Conservation (phyloP, 2,329 filamentous ascomycete species). For the Botrytis paeoniae region DNA sequence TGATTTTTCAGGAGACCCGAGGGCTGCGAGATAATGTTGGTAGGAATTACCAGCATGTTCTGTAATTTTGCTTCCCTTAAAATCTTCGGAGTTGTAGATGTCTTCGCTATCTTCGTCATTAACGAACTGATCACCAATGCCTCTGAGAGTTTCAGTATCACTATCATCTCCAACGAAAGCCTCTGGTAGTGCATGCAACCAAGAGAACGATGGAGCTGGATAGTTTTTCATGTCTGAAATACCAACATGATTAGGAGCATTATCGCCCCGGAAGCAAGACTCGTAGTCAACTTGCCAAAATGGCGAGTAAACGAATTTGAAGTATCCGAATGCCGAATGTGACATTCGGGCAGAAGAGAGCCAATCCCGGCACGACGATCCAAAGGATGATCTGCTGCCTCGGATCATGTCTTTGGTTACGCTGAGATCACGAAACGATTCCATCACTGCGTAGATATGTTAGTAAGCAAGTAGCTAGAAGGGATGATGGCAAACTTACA, state of each 20-base stretch:
- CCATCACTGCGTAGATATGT: neutral
- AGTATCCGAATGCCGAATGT: neutral
- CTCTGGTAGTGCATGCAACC: neutral
- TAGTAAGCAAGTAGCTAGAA: neutral
- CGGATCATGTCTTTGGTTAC: neutral
- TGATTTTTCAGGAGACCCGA: too few relatives aligned
- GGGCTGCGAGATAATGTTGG: accelerated
- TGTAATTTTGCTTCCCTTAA: accelerated
- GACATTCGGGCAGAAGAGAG: neutral
- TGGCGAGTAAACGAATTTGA: neutral
- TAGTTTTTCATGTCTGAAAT: neutral
- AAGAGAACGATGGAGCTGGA: neutral
- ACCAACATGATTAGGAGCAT: accelerated
- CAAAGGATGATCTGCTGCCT: neutral
- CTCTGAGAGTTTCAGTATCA: neutral
- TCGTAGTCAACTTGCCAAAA: neutral
- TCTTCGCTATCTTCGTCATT: accelerated
- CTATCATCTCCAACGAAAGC: neutral
- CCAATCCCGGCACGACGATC: neutral
- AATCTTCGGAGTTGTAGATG: accelerated
- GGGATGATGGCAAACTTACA: neutral
- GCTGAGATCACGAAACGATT: neutral
- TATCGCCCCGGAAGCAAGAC: neutral
- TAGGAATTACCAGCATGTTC: accelerated
- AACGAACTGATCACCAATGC: accelerated